Percentiles rank a stretch among this genome's conserved stretches.
Evolutionary conservation across 164 flowering plant species (phyloP).

Genomic region (Buxus sempervirens): DNA sequence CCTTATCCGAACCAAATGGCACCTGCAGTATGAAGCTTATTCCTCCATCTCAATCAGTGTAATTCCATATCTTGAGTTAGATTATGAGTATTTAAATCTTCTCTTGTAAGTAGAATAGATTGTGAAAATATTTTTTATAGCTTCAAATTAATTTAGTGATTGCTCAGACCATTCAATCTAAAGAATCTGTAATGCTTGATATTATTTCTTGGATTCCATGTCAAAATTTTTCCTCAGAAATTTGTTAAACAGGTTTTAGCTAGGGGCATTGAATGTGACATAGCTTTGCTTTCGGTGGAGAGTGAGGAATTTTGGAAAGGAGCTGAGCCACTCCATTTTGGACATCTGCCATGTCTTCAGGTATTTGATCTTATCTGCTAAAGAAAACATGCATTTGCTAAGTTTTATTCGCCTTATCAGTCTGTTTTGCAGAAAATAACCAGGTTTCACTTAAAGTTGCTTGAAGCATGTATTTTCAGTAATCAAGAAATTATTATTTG

Average conservation of each 20-base stretch:
- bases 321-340: conserved; percentile 76
- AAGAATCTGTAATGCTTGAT: not conserved
- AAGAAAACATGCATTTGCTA: not conserved
- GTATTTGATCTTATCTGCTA: conserved; percentile 26
- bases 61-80: no score
- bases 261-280: conserved; percentile 91
- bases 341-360: conserved; percentile 89
- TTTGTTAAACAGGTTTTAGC: conserved; percentile 75
- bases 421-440: not conserved
- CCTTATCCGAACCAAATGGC: no score
- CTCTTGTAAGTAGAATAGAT: not conserved
- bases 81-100: no score
- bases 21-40: no score
- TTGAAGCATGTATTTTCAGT: not conserved
- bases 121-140: not conserved
- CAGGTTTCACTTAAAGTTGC: no score
- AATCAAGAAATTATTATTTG: not conserved
- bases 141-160: not conserved
- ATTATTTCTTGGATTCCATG: no score
- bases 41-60: not conserved
- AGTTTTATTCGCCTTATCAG: not conserved
- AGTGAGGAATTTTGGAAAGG: conserved; percentile 89
- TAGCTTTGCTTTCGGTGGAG: conserved; percentile 96
- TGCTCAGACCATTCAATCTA: not conserved
- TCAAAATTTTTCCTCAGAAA: conserved; percentile 17